phyloP scores from a whole-genome alignment of 257 asterid genomes.

The Anisodus acutangulus region DNA sequence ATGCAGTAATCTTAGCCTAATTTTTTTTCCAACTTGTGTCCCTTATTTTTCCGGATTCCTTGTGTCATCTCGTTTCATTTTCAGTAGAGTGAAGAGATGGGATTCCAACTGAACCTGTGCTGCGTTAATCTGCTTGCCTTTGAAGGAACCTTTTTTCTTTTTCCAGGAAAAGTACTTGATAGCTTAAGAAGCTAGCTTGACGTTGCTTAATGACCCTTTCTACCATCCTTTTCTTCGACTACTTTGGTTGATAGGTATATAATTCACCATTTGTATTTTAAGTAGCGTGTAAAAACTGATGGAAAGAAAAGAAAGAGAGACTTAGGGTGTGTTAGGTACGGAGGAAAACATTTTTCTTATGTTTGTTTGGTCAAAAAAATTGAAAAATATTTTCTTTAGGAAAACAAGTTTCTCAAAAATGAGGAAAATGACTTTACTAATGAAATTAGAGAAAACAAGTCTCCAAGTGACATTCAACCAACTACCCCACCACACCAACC shows the following conservation, averaged over 20 bases:
- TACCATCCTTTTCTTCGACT: not conserved
- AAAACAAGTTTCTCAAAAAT: too few species aligned
- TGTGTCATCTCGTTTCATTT: not conserved
- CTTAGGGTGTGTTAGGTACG: too few species aligned
- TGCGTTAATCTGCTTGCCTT: not conserved
- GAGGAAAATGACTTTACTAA: too few species aligned
- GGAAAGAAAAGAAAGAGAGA: not conserved
- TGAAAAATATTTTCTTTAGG: too few species aligned
- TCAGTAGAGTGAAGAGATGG: not conserved
- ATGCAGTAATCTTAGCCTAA: not conserved
- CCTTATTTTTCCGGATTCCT: not conserved
- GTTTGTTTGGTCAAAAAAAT: too few species aligned
- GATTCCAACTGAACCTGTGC: not conserved
- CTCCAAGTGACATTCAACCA: too few species aligned
- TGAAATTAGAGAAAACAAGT: too few species aligned
- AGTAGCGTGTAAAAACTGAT: not conserved
- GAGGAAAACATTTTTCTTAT: too few species aligned
- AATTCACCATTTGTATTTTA: not conserved
- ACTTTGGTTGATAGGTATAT: not conserved
- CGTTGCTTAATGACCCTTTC: not conserved
- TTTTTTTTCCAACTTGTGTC: not conserved
- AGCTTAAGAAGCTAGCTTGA: not conserved
- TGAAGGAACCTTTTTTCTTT: slow-evolving; percentile 9
- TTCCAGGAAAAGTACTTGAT: not conserved
- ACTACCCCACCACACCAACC: too few species aligned